Evolutionary conservation across 1,139 yeast genomes (phyloP), one percentile per base, ranked within the genome.

Genomic region (Magnusiomyces fungicola): DNA sequence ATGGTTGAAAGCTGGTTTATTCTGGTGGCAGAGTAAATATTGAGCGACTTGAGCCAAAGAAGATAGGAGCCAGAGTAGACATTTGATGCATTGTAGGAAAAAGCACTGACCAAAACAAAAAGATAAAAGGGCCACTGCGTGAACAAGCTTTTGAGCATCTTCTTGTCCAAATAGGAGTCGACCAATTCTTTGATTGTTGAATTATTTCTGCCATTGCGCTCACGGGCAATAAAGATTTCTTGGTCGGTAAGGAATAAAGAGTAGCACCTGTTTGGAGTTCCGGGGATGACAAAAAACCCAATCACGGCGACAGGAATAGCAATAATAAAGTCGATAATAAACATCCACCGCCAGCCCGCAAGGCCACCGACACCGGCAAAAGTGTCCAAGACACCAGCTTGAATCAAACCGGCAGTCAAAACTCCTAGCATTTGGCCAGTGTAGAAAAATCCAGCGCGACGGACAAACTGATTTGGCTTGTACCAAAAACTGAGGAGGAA

Each of bases 331-430:
- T 83, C 88, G 55, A 83, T 73, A 52, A 83, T 75, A 60, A 80
- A 83, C 66, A 80, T 78, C 88, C 89, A 83, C 66, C 81, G 74
- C 89, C 89, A 83, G 12, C 85, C 80, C 32, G 67, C 72, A 32
- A 78, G 66, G 1, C 85, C 83, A 50, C 64, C 63, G 4, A 61
- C 63, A 18, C 78, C 79, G 50, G 72, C 68, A 58, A 80, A 59
- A 24, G 64, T 58, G 45, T 75, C 65, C 58, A 69, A 77, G 45
- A 81, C 76, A 6, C 81, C 78, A n/a, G 83, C 78, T 47, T 83
- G 82, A 32, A 83, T 66, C 47, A 80, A 73, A 41, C 88, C 86
- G 4, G 84, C 74, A 3, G 85, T 78, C 59, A 81, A 64, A 24
- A 76, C 67, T 10, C 89, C 89, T 22, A 81, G 65, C 62, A 72